Evolutionary conservation across 2,329 filamentous ascomycete species (phyloP).

Genomic region (Talaromyces sp.): DNA sequence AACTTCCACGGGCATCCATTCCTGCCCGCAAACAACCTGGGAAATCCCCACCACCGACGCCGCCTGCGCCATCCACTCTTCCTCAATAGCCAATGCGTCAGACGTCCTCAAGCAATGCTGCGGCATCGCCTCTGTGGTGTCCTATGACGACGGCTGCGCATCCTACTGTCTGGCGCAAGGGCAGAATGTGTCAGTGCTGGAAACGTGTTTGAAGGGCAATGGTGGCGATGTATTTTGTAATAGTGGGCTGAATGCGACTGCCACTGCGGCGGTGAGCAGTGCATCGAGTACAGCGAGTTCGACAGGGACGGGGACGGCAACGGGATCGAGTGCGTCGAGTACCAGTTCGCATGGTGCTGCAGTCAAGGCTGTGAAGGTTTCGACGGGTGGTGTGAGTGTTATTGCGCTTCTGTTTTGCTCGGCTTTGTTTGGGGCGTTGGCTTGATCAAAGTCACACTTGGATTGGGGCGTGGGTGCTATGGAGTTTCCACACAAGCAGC

Average conservation of each 20-base stretch:
- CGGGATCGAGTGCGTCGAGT: slow-evolving; percentile 20
- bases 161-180: slow-evolving; percentile 50
- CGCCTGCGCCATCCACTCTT: slow-evolving; percentile 44
- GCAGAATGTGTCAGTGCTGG: slow-evolving; percentile 37
- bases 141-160: slow-evolving; percentile 50
- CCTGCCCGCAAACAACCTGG: slow-evolving; percentile 31
- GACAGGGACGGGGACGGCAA: not conserved
- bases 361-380: slow-evolving; percentile 23
- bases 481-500: too few species aligned
- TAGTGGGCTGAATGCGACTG: slow-evolving; percentile 35
- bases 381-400: slow-evolving; percentile 30
- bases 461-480: too few species aligned
- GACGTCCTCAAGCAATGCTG: slow-evolving; percentile 49
- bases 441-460: slow-evolving; percentile 11
- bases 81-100: slow-evolving; percentile 37
- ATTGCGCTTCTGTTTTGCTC: slow-evolving; percentile 33
- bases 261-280: slow-evolving; percentile 30
- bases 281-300: not conserved
- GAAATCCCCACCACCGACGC: slow-evolving; percentile 45
- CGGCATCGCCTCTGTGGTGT: slow-evolving; percentile 41
- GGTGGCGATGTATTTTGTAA: slow-evolving; percentile 48
- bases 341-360: slow-evolving; percentile 23
- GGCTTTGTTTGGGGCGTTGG: slow-evolving; percentile 27
- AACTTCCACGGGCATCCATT: slow-evolving; percentile 25
- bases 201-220: slow-evolving; percentile 40